Evolutionary conservation across 768 basidiomycete species (phyloP), one percentile per base, ranked within the genome.

Genomic region (Podaxis rugospora): DNA sequence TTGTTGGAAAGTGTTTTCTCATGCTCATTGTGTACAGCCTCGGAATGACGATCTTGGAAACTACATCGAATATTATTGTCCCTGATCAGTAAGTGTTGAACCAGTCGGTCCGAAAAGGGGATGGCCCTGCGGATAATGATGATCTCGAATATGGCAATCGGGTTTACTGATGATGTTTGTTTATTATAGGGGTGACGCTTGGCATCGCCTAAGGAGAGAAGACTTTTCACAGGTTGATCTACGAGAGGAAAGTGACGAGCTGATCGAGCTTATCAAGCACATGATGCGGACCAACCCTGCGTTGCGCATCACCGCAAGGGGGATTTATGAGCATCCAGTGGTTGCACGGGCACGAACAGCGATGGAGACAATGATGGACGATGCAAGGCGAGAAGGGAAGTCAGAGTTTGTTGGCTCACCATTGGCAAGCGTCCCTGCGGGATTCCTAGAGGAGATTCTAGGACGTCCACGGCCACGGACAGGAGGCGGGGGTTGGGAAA

Each of bases 1-100:
- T 39, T 40, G 62, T 62, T 56, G 52, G 9, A n/a, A 42, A 47
- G 32, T 23, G 32, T 66, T 60, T 74, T 77, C 78, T 82, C 76
- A 83, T 73, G 75, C 74, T 72, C 66, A 63, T 46, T 51, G 36
- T 61, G 64, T 67, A 57, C 71, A 95, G 95, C 76, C 83, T 99
- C 71, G 97, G 97, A 59, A 92, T 98, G 83, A 91, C 92, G 64
- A 87, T 98, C 76, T 83, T 99, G 56, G 97, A 99, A 80, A 89
- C 93, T 57, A 91, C 95, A 55, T 85, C 93, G 64, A 99, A 99
- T 70, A 94, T 98, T 68, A 85, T 97, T 55, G 93, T 99, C 50
- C 97, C 97, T 74, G 94, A 95, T 76, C 95, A 91, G 93, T 93
- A 70, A 80, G 94, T 85, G 58, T 64, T 51, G 53, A 61, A 47